Conservation (phyloP, 2,329 filamentous ascomycete species). For the Dactylellina leptospora region DNA sequence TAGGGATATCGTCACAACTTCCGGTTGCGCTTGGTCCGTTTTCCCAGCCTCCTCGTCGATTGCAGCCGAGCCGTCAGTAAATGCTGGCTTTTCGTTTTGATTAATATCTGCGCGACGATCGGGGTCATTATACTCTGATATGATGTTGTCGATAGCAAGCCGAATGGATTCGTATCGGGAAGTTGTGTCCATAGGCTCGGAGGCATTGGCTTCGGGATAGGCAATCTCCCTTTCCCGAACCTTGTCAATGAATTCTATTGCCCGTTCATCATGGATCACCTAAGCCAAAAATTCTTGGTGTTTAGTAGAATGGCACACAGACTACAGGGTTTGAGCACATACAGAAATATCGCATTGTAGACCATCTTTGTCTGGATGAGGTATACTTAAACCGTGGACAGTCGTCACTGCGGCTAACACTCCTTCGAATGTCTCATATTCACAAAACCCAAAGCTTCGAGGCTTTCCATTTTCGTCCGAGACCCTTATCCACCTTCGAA, state of each 20-base stretch:
- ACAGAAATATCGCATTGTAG: constrained; percentile 59
- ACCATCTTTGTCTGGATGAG: constrained; percentile 72
- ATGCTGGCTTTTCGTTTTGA: constrained; percentile 60
- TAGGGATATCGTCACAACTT: constrained; percentile 89
- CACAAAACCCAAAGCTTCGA: constrained; percentile 90
- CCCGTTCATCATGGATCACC: constrained; percentile 59
- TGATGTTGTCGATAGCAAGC: constrained; percentile 71
- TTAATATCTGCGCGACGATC: constrained; percentile 40
- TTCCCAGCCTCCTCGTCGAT: constrained; percentile 73
- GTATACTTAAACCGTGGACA: constrained; percentile 24
- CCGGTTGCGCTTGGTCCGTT: constrained; percentile 69
- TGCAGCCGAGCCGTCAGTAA: constrained; percentile 62
- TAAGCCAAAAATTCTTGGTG: constrained; percentile 14
- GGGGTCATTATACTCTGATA: constrained; percentile 76
- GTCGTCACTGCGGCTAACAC: constrained; percentile 31
- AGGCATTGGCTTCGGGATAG: constrained; percentile 62
- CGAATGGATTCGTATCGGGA: constrained; percentile 73
- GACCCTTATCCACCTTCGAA: constrained; percentile 85
- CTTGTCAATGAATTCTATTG: constrained; percentile 56
- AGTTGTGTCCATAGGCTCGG: constrained; percentile 68
- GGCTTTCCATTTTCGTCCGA: constrained; percentile 81
- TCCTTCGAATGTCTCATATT: constrained; percentile 91
- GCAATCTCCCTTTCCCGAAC: constrained; percentile 30
- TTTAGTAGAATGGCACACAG: constrained; percentile 1
- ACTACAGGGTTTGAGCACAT: not conserved